phyloP scores from a whole-genome alignment of 352 stramenopile species.

The Globisporangium polare region DNA sequence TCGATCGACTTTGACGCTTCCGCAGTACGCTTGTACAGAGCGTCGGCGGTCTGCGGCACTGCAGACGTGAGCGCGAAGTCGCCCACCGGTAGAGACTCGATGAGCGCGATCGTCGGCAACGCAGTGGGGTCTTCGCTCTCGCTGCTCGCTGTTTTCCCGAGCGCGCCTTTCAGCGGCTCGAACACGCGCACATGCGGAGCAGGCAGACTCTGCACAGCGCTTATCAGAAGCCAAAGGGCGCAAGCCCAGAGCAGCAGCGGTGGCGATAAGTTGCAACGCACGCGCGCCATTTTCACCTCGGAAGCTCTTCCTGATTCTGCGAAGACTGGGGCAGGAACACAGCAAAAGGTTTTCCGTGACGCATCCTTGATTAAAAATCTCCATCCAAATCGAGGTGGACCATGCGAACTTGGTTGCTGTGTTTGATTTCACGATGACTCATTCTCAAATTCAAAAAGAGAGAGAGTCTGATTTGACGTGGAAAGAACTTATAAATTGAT shows the following conservation, averaged over 20 bases:
- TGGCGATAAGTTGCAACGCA: too few relatives aligned
- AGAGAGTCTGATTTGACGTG: too few relatives aligned
- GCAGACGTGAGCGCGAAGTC: constrained; percentile 41
- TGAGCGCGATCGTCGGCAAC: constrained; percentile 33
- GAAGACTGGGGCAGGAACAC: too few relatives aligned
- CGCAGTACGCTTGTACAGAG: constrained; percentile 37
- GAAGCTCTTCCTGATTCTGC: background rate
- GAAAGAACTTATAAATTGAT: too few relatives aligned
- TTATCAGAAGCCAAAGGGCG: background rate
- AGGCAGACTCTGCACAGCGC: background rate
- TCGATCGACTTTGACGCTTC: constrained; percentile 49
- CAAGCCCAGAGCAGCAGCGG: background rate
- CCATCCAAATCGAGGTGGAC: too few relatives aligned
- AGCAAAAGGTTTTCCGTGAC: too few relatives aligned
- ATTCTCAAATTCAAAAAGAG: too few relatives aligned
- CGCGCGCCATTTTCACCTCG: background rate
- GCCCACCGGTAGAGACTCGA: constrained; percentile 68
- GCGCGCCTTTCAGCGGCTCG: background rate
- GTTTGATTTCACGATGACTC: too few relatives aligned
- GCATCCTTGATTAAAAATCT: too few relatives aligned
- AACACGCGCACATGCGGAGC: constrained; percentile 4
- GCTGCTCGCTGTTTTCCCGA: background rate
- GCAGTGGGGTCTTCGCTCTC: background rate
- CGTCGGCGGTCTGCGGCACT: constrained; percentile 41
- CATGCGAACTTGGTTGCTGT: too few relatives aligned